Base-by-base conservation (phyloP, 2,329 filamentous ascomycete genomes). In the Xylaria sp. region DNA sequence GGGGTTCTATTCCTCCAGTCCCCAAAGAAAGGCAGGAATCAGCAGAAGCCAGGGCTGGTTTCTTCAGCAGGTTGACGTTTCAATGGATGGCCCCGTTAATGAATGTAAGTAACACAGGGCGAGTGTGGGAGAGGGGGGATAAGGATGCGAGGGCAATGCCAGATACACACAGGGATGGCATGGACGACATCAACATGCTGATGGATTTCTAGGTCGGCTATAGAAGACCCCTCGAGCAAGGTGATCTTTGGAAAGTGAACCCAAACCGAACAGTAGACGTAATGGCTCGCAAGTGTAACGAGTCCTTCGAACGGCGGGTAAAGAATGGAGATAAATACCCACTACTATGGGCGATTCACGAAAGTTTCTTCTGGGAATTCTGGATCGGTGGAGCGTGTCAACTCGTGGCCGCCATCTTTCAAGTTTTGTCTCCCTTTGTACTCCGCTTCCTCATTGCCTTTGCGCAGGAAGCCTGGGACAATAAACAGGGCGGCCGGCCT, bases 1-100 rank as follows among this genome's bases (percentile, higher is more conserved):
- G 87, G 87, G 84, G 86, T 4, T 65, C 74, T 35, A 76, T 82
- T 2, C 85, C 87, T 1, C 79, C 83, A 0, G 78, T 89, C 0
- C 87, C 88, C 38, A 76, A 83, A 50, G 80, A 82, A 69, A 80
- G 81, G 59, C 70, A 69, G 6, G 75, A 82, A 0, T 93, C 87
- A 5, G 85, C 84, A 65, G 94, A 97, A 78, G 83, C 92, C 73
- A 82, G 80, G 3, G 94, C 94, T 4, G 80, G 84, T 2, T 89
- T 93, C 72, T 84, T 95, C 66, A 96, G 92, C 78, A 75, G 83
- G 60, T 75, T 96, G 21, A 90, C 89, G 3, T 98, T 97, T 73
- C 87, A 92, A 75, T 98, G 94, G 94, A 94, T 97, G 83, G 87
- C 88, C 0, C 89, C 92, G 1, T 74, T 98, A 58, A 98, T 98